Base-by-base conservation (phyloP, 2,329 filamentous ascomycete species). In the Fusarium tuaranense region DNA sequence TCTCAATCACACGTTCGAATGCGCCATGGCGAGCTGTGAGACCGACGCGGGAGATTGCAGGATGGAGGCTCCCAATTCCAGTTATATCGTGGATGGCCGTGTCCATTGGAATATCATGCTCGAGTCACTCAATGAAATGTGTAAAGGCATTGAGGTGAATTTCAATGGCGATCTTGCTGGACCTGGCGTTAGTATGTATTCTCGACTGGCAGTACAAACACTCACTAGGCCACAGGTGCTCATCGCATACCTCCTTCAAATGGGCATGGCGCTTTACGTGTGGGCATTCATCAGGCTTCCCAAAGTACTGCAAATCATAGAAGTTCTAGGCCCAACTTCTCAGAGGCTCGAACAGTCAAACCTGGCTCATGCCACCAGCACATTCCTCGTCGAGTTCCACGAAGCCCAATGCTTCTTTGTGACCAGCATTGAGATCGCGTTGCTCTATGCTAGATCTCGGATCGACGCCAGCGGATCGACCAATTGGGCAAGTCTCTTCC, bases 401-500 rank as follows among this genome's bases (percentile, higher is more conserved):
- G 70, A 73, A 64, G 63, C 67, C 1, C 71, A 73, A 1, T 73
- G 71, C 12, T 73, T 73, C 18, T 65, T 73, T 4, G 53, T 73
- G 2, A 30, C 32, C 0, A 71, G 63, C 7, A 65, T 73, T 0
- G 70, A 60, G 4, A 68, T 70, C 2, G 71, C 70, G 0, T 10
- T 73, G 0, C 32, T 73, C 4, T 61, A 62, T 7, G 46, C 62
- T 0, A 67, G 30, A 7, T 70, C 66, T 0, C 12, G 44, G 27
- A 0, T 41, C 62, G 0, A 67, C 55, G 59, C 67, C 2, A 73
- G 55, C 0, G 71, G 55, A 1, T 55, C 71, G 1, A 44, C 62
- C 0, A 73, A 64, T 7, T 70, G 59, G 71, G 57, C 57, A 3
- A 73, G 46, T 0, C 62, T 73, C 18, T 2, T 46, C 0, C 69